Evolutionary conservation across 2,329 filamentous ascomycete species (phyloP), one percentile per base, ranked within the genome.

Genomic region (Parastagonospora nodorum): DNA sequence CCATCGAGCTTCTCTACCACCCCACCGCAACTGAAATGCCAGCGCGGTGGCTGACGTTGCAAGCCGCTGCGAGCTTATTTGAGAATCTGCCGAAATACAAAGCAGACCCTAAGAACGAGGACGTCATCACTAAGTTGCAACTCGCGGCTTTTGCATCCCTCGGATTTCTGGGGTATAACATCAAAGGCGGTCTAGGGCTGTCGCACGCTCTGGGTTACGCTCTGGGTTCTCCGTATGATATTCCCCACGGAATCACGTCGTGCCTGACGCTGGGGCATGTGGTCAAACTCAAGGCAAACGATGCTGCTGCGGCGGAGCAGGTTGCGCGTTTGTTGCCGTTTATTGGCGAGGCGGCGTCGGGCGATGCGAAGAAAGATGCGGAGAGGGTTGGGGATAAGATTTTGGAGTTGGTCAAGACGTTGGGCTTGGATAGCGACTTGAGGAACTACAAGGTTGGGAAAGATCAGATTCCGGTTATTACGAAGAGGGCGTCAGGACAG

Each of bases 191-290:
- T 0, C 63, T 83, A 0, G 82, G 82, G 0, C 67, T 84, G 2
- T 73, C 65, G 2, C 79, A 81, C 49, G 66, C 69, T 0, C 55
- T 81, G 42, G 78, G 78, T 0, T 82, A 84, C 57, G 81, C 82
- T 0, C 67, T 85, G 2, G 82, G 82, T 0, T 77, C 73, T 2
- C 82, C 82, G 0, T 84, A 84, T 55, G 64, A 71, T 0, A 84
- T 85, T 33, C 82, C 82, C 0, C 82, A 84, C 54, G 82, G 82
- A 0, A 77, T 82, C 39, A 84, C 82, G 0, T 79, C 75, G 1
- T 83, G 81, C 58, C 60, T 84, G 40, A 83, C 81, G 0, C 71
- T 84, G 0, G 79, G 80, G 0, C 78, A 80, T 47, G 82, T 84
- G 0, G 76, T 83, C 4, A 80, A 79, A 63, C 66, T 84, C 15